phyloP scores from a whole-genome alignment of 2,329 filamentous ascomycete species.

The Penicillium hordei region DNA sequence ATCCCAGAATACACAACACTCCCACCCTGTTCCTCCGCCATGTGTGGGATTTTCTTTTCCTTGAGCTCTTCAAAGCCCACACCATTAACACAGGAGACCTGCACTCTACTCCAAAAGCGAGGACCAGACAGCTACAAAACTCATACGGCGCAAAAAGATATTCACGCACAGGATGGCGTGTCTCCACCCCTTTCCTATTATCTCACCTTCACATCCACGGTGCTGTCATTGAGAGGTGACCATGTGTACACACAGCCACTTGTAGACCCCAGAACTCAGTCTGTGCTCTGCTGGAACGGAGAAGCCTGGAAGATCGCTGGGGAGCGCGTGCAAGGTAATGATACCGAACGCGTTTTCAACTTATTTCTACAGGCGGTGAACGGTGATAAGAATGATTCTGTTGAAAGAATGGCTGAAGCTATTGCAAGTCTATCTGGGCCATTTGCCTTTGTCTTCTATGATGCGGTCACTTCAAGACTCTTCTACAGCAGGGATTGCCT shows the following conservation, averaged over 20 bases:
- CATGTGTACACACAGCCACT: slow-evolving; percentile 73
- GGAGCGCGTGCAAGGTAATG: slow-evolving; percentile 66
- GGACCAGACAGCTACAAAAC: slow-evolving; percentile 47
- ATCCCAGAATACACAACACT: slow-evolving; percentile 2
- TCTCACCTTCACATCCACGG: slow-evolving; percentile 74
- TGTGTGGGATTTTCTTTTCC: slow-evolving; percentile 57
- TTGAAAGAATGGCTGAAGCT: slow-evolving; percentile 41
- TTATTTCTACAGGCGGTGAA: slow-evolving; percentile 52
- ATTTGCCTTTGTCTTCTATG: slow-evolving; percentile 85
- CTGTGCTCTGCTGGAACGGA: slow-evolving; percentile 92
- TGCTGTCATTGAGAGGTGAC: slow-evolving; percentile 83
- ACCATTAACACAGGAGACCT: slow-evolving; percentile 35
- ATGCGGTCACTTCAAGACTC: slow-evolving; percentile 60
- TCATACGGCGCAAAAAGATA: slow-evolving; percentile 30
- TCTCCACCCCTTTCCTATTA: slow-evolving; percentile 35
- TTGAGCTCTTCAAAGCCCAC: slow-evolving; percentile 37
- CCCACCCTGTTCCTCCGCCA: slow-evolving; percentile 22
- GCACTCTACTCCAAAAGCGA: slow-evolving; percentile 38
- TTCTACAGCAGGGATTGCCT: slow-evolving; percentile 87
- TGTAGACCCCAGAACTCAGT: slow-evolving; percentile 55
- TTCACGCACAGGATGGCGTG: slow-evolving; percentile 19
- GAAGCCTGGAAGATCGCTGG: slow-evolving; percentile 80
- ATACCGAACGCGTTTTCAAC: slow-evolving; percentile 69
- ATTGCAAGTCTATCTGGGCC: slow-evolving; percentile 71
- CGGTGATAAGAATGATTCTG: slow-evolving; percentile 18